phyloP scores from a whole-genome alignment of 495 filamentous ascomycete species.

The Rhizodiscina lignyota region DNA sequence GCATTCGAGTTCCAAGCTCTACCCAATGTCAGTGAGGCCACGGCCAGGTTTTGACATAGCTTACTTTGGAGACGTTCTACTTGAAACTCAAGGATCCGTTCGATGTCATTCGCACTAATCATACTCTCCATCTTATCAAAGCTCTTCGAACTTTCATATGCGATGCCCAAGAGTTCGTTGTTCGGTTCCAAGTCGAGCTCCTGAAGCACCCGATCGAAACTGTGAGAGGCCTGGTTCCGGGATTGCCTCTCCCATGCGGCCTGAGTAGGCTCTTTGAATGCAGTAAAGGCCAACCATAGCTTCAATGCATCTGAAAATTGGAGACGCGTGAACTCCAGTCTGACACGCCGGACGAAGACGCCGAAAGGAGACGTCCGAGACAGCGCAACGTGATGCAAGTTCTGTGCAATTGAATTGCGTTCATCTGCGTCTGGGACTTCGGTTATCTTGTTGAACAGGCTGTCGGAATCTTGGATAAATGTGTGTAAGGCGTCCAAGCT shows the following conservation, averaged over 20 bases:
- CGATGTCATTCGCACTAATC: slow-evolving; percentile 68
- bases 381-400: background rate
- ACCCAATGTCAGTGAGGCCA: background rate
- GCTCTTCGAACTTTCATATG: too few relatives aligned
- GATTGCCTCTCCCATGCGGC: slow-evolving; percentile 46
- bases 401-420: background rate
- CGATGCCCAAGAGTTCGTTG: too few relatives aligned
- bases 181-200: too few relatives aligned
- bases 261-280: slow-evolving; percentile 62
- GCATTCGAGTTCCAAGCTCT: slow-evolving; percentile 53
- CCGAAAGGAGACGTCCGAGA: slow-evolving; percentile 51
- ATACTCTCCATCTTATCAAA: slow-evolving; percentile 12
- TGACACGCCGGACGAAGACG: slow-evolving; percentile 59
- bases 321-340: slow-evolving; percentile 63
- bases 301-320: slow-evolving; percentile 60
- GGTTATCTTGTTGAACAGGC: slow-evolving; percentile 5
- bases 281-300: slow-evolving; percentile 66
- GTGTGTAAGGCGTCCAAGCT: slow-evolving; percentile 51
- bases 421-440: background rate
- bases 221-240: too few relatives aligned
- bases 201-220: too few relatives aligned
- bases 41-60: slow-evolving; percentile 6
- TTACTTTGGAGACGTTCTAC: slow-evolving; percentile 71
- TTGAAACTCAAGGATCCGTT: slow-evolving; percentile 73
- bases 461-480: slow-evolving; percentile 17